Conservation (phyloP, 371 early-diverging fungal species). For the Saksenaea vasiformis region DNA sequence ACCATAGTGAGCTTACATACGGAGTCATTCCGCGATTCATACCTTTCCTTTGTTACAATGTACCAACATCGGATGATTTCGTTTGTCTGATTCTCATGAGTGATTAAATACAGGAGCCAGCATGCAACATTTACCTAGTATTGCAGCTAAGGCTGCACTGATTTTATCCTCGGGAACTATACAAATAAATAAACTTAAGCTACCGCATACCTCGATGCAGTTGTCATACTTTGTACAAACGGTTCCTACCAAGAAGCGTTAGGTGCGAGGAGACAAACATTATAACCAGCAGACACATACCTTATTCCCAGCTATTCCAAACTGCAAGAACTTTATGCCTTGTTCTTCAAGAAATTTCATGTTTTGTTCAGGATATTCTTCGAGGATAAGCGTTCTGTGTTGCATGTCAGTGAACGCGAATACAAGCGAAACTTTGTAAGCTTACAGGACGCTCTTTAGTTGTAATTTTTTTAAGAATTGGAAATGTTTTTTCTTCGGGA, state of each 20-base stretch:
- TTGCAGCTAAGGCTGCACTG: constrained; percentile 80
- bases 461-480: constrained; percentile 87
- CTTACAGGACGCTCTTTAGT: constrained; percentile 86
- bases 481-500: constrained; percentile 90
- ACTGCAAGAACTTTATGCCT: constrained; percentile 84
- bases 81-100: constrained; percentile 47
- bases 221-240: constrained; percentile 89
- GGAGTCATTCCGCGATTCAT: constrained; percentile 1
- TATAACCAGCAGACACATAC: constrained; percentile 30
- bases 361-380: constrained; percentile 95
- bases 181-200: neutral
- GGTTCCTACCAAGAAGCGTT: constrained; percentile 71
- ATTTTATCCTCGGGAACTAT: constrained; percentile 90
- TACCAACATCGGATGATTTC: constrained; percentile 93
- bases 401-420: neutral
- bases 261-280: neutral
- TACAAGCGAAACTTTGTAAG: neutral
- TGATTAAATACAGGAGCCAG: neutral
- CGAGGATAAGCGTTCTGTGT: constrained; percentile 82
- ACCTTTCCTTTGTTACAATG: constrained; percentile 98
- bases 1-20: neutral
- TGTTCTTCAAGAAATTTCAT: constrained; percentile 86
- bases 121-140: constrained; percentile 56
- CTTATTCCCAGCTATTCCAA: constrained; percentile 97
- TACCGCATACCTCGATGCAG: neutral